phyloP scores from a whole-genome alignment of 345 rosid genomes.

The Hypericum androsaemum region DNA sequence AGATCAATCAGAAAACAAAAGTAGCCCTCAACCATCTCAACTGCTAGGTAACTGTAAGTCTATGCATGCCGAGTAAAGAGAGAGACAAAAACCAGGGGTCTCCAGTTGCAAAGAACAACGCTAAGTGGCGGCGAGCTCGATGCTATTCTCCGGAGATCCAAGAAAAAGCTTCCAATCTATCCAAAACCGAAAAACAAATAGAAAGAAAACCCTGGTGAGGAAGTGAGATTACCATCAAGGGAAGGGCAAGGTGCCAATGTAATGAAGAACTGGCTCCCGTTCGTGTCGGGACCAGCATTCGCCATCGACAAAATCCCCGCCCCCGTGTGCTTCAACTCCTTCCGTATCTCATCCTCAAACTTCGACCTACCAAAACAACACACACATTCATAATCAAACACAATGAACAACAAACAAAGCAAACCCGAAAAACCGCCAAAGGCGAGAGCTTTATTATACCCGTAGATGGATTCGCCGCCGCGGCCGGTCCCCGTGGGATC shows the following conservation, averaged over 20 bases:
- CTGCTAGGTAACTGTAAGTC: too few species aligned
- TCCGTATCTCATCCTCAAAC: constrained; percentile 79
- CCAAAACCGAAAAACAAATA: not conserved
- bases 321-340: constrained; percentile 90
- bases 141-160: too few species aligned
- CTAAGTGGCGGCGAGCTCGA: too few species aligned
- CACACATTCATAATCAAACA: not conserved
- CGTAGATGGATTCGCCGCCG: constrained; percentile 88
- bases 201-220: not conserved
- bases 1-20: too few species aligned
- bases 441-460: constrained; percentile 25
- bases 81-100: too few species aligned
- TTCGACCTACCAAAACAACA: constrained; percentile 28
- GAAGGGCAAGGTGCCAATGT: constrained; percentile 77
- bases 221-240: constrained; percentile 56
- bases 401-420: not conserved
- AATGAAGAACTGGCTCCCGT: constrained; percentile 91
- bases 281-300: constrained; percentile 90
- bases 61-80: too few species aligned
- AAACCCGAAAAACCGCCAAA: not conserved
- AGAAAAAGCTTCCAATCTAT: too few species aligned
- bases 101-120: too few species aligned
- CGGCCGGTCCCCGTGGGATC: constrained; percentile 98
- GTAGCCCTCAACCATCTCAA: too few species aligned
- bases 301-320: constrained; percentile 95